Base-by-base conservation (phyloP, 2,329 filamentous ascomycete genomes). In the Aspergillus phoenicis region DNA sequence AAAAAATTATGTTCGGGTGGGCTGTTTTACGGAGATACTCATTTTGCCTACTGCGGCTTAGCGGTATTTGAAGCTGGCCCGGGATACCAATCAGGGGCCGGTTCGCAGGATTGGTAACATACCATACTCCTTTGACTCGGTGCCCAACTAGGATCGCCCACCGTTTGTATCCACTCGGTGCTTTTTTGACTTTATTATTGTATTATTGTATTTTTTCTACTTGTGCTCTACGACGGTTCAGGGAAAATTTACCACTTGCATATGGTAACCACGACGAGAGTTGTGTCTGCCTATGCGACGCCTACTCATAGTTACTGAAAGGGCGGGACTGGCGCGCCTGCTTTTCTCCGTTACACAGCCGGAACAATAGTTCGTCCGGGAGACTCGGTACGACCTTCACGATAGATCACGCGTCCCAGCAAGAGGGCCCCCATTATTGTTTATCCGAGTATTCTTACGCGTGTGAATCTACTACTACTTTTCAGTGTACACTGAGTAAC, bases 1-100 rank as follows among this genome's bases (percentile, higher is more conserved):
- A 58, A 58, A 58, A 39, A 28, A 52, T 33, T 30, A 45, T 47
- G 43, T 33, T 30, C 26, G 39, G 53, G 53, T 56, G 53, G 53
- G 53, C 17, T 47, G 39, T 24, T 43, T 26, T 24, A 30, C 17
- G 26, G 24, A n/a, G 52, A 38, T 22, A 43, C 36, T 26, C 39
- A 22, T 15, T 30, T 47, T 47, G 39, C 53, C 39, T n/a, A 11
- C 22, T 36, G 24, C 6, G 41, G 53, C 13, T 28, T 56, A 56
- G 53, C 41, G 22, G 53, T 56, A 43, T 47, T 28, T 45, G 7
- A 6, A 7, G 5, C 8, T 33, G 2, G n/a, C 26, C 28, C 8
- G n/a, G 15, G 6, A n/a, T 28, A 8, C 47, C 47, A 51, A 51
- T 51, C 47, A 51, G 47, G 26, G 47, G 47, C 15, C 10, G 45